Evolutionary conservation across 768 basidiomycete genomes (phyloP), one percentile per base, ranked within the genome.

Genomic region (Neoboletus brunneissimus): DNA sequence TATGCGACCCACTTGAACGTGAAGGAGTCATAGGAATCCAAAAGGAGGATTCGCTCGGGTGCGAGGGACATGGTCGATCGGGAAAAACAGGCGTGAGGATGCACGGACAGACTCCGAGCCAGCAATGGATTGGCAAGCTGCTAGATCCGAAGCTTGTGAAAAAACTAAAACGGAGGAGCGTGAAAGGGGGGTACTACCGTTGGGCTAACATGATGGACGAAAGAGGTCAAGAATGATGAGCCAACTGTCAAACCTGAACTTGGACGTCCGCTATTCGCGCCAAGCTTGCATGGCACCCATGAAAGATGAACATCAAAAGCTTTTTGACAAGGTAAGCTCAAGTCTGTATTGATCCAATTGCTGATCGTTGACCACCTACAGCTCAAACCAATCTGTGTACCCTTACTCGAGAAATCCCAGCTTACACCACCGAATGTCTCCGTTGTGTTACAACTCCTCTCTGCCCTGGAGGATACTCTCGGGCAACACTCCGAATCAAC

Each of bases 11-110:
- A 91, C 90, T 92, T 93, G 81, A 82, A 81, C n/a, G 91, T 89
- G 71, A 92, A 93, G 2, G 90, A 91, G 70, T 92, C 91, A 61
- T 92, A 91, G 0, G 90, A 92, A 67, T 91, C 91, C 31, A 92
- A 77, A 45, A 93, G 76, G 31, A 92, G 77, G 46, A 93, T 75
- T 51, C 81, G 77, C 44, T 83, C 83, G 18, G 61, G 54, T 18
- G 50, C 64, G 38, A 57, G 42, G 40, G 64, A 57, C 72, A 76
- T 72, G 52, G 57, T 47, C 29, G 56, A 46, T 57, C 54, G 55
- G 25, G 53, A 48, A 56, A 31, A 27, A 27, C 2, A 47, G 22
- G 43, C 0, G 41, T 43, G 31, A 47, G 20, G 20, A 18, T 10
- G 35, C 27, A 32, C 40, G 1, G 32, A 45, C 42, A 27, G 42